Base-by-base conservation (phyloP, 140 eudicot species). In the Stevia rebaudiana region DNA sequence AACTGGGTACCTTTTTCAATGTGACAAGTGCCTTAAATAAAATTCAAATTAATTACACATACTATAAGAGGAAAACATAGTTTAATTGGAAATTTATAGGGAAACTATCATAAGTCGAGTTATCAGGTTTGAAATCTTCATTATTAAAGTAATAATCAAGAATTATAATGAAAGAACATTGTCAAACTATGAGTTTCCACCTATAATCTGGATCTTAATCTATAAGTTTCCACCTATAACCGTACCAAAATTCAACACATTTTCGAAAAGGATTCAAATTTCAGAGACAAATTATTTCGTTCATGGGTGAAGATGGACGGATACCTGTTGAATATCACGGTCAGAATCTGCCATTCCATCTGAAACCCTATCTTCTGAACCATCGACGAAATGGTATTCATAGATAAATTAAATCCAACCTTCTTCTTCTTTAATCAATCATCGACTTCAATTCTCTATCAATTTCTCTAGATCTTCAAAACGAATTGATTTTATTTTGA, bases 321-420 rank as follows among this genome's bases (percentile, higher is more conserved):
- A 51, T 47, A 89, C 95, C 87, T 86, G 95, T 39, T 84, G 84
- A 71, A 80, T 63, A 61, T 86, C 83, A 37, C 84, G 95, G 74
- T 81, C 83, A 55, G 74, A 94, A 90, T 90, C 90, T 86, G 90
- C 86, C 86, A 90, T 86, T 86, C 94, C 95, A 90, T 90, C 81
- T 83, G 89, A 79, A 79, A 75, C 80, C 70, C 54, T 46, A 41
- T 74, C 64, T 74, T 83, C 63, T 65, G 66, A 68, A 83, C 76
- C 80, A 76, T 70, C 80, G 71, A 72, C 73, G 63, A 68, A 57
- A 75, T 48, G 23, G 72, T 62, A 62, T 53, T 79, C 88, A 62
- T 76, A 71, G 73, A 83, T 70, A 79, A 5, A 78, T 86, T 70
- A 80, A 83, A 70, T 81, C 28, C 61, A 67, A 63, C 55, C 7